Conservation (phyloP, 129 eudicot genomes). For the Sambucus nigra region DNA sequence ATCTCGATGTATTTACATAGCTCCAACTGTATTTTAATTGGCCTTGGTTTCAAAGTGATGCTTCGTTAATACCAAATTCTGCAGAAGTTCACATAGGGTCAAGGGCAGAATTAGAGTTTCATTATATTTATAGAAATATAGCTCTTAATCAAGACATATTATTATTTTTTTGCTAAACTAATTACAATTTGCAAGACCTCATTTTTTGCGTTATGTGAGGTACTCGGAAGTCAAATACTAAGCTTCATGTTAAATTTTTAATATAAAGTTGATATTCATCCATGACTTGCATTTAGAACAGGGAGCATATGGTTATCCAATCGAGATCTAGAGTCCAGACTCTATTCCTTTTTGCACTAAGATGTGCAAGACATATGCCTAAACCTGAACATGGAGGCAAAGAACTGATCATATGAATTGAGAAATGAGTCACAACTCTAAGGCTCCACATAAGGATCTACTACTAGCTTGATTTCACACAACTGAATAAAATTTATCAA, state of each 20-base stretch:
- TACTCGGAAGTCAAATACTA: neutral
- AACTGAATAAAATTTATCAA: slow-evolving; percentile 46
- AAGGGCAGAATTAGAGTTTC: too few species aligned
- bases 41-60: too few species aligned
- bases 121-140: too few species aligned
- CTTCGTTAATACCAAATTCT: too few species aligned
- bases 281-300: slow-evolving; percentile 23
- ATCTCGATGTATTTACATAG: too few species aligned
- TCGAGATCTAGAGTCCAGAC: slow-evolving; percentile 68
- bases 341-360: slow-evolving; percentile 47
- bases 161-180: too few species aligned
- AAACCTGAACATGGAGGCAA: slow-evolving; percentile 32
- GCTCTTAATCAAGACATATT: too few species aligned
- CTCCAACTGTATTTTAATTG: too few species aligned
- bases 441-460: slow-evolving; percentile 49
- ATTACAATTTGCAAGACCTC: too few species aligned
- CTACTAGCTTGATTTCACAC: slow-evolving; percentile 50
- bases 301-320: slow-evolving; percentile 54
- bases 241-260: too few species aligned
- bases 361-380: slow-evolving; percentile 45
- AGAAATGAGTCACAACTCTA: slow-evolving; percentile 37
- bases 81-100: too few species aligned
- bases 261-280: neutral
- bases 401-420: slow-evolving; percentile 30
- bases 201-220: neutral